Evolutionary conservation across 2,329 filamentous ascomycete genomes (phyloP).

Genomic region (Xylaria sp.): DNA sequence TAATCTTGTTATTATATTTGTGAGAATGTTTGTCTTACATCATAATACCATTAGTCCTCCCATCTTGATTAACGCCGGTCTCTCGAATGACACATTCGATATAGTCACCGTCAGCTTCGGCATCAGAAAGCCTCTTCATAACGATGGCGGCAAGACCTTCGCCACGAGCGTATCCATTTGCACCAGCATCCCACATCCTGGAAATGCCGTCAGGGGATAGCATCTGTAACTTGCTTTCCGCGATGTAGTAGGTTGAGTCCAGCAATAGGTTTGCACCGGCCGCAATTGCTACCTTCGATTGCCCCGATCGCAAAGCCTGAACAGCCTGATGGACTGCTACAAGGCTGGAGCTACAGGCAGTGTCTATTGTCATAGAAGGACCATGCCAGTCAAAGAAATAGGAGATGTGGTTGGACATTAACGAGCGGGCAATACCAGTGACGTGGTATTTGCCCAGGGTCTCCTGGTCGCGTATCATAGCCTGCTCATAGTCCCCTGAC

Average conservation of each 20-base stretch:
- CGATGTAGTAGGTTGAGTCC: too few relatives aligned
- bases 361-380: not conserved
- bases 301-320: not conserved
- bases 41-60: conserved; percentile 39
- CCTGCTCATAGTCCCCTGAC: too few relatives aligned
- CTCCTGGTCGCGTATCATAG: too few relatives aligned
- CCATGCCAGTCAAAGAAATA: conserved; percentile 19
- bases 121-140: conserved; percentile 50
- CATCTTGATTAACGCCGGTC: conserved; percentile 45
- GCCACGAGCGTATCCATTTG: conserved; percentile 60
- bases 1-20: too few relatives aligned
- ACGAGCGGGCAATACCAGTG: too few relatives aligned
- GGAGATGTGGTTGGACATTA: not conserved
- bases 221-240: too few relatives aligned
- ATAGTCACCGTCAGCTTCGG: conserved; percentile 49
- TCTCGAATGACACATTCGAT: conserved; percentile 52
- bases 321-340: conserved; percentile 4
- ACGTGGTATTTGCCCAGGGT: too few relatives aligned
- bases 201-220: too few relatives aligned
- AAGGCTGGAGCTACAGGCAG: conserved; percentile 1
- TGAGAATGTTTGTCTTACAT: too few relatives aligned
- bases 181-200: too few relatives aligned
- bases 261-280: too few relatives aligned
- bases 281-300: too few relatives aligned
- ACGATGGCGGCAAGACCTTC: conserved; percentile 55